Percentiles rank a stretch among this genome's conserved stretches.
Conservation (phyloP, 768 basidiomycete genomes). For the Gloeophyllum trabeum region DNA sequence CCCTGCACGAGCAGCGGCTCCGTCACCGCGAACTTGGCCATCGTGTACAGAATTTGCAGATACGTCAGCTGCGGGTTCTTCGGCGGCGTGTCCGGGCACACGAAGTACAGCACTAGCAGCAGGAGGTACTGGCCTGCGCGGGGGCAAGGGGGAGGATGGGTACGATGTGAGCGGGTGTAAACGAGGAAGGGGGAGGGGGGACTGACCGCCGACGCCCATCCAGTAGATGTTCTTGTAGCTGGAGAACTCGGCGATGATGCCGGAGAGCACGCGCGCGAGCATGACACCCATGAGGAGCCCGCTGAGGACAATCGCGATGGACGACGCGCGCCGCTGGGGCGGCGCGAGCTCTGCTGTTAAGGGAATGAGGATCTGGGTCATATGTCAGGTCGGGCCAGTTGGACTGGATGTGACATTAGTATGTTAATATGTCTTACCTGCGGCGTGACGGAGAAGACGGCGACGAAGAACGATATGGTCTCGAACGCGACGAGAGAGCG, state of each 20-base stretch:
- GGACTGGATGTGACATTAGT: too few species aligned
- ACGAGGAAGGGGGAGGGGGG: too few species aligned
- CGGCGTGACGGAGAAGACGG: conserved; percentile 58
- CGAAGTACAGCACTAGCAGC: conserved; percentile 43
- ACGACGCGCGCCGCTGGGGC: conserved; percentile 56
- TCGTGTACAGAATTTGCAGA: conserved; percentile 56
- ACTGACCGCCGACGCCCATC: conserved; percentile 64
- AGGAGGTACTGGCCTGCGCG: conserved; percentile 51
- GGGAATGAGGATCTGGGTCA: conserved; percentile 67
- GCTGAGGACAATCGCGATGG: conserved; percentile 61
- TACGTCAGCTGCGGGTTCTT: conserved; percentile 61
- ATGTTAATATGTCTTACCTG: too few species aligned
- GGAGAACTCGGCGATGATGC: conserved; percentile 61
- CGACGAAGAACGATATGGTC: conserved; percentile 57
- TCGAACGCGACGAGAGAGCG: conserved; percentile 49
- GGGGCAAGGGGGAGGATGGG: too few species aligned
- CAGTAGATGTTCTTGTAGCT: conserved; percentile 72
- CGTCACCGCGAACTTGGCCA: conserved; percentile 67
- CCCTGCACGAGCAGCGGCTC: conserved; percentile 72
- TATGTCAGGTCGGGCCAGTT: too few species aligned
- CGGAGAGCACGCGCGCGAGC: conserved; percentile 62
- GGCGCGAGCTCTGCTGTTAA: conserved; percentile 76
- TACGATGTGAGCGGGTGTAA: too few species aligned
- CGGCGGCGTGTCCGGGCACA: conserved; percentile 78
- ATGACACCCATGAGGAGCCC: conserved; percentile 64